These are phyloP conservation scores for Trifolium subterraneum DNA, from an alignment of 306 rosid genomes.

Conservation along the genomic window DNA sequence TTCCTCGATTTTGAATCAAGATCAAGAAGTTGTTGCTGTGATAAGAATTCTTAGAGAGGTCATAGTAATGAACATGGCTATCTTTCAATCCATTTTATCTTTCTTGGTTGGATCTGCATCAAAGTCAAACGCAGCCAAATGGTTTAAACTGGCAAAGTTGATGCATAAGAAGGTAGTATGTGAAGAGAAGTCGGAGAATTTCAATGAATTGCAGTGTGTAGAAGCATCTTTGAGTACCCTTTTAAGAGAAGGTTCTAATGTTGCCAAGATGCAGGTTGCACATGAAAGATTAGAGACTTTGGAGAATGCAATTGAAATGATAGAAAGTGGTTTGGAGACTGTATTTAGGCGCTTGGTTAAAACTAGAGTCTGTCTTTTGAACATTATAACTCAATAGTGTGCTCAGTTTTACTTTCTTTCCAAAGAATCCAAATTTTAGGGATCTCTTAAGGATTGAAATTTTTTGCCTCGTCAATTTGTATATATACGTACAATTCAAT, in stretches of 20 bases:
- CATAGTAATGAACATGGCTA: slow-evolving; percentile 42
- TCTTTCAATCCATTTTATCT: slow-evolving; percentile 50
- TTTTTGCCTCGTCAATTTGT: neutral
- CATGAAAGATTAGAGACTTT: slow-evolving; percentile 52
- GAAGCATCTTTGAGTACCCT: neutral
- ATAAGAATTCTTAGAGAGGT: slow-evolving; percentile 47
- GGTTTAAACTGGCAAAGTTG: neutral
- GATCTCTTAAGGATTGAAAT: neutral
- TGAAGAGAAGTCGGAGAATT: neutral
- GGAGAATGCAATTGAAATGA: slow-evolving; percentile 55
- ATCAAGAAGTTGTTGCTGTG: slow-evolving; percentile 41
- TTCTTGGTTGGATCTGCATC: slow-evolving; percentile 46
- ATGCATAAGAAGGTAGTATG: neutral
- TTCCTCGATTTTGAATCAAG: slow-evolving; percentile 36
- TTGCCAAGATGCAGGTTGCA: slow-evolving; percentile 28
- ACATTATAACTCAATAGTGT: slow-evolving; percentile 49
- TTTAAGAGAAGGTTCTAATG: neutral
- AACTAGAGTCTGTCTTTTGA: slow-evolving; percentile 64
- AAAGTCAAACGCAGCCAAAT: slow-evolving; percentile 38
- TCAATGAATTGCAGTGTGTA: neutral
- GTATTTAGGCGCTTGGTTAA: slow-evolving; percentile 66
- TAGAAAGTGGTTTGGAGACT: slow-evolving; percentile 62
- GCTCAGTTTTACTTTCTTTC: too few relatives aligned
- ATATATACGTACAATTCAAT: neutral
- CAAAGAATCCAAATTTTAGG: neutral